Evolutionary conservation across 1,139 yeast species (phyloP), one percentile per base, ranked within the genome.

Genomic region (Casaregolazyma suthepensis): DNA sequence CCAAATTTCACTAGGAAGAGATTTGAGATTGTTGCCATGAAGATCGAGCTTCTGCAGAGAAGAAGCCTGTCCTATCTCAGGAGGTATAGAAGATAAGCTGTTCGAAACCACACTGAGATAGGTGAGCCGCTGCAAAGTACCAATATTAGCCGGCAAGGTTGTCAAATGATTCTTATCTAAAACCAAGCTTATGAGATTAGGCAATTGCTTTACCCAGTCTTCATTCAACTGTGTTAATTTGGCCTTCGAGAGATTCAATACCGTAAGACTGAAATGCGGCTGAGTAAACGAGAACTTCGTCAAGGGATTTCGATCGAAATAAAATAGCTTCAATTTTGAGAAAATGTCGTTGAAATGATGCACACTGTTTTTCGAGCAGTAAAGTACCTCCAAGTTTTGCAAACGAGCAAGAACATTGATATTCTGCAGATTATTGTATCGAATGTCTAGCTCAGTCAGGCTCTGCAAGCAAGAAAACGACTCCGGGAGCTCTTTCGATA

Each of bases 121-220:
- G 2, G 81, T 78, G 61, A 93, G 73, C 55, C 76, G 80, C 26
- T 74, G 71, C 61, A 93, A 75, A 2, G 71, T 65, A 1, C 86
- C 83, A 31, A 94, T 76, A 54, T 84, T 85, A 2, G 78, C 75
- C 0, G 99, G 97, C 23, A 93, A 70, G 22, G 81, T 77, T 3
- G 87, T 87, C 63, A 93, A 76, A 66, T 87, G 96, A 65, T 93
- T 93, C 62, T 85, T 83, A 68, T 89, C 95, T 58, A 93, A 71
- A 20, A 83, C 83, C 59, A 93, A 72, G 57, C 82, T 85, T 64
- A 88, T 96, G 52, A 90, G 74, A 57, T 81, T 80, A 0, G 86
- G 80, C 48, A 90, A 75, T 61, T 77, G 79, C 15, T 76, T 72
- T 46, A 89, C 75, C 59, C 89, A 81, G 35, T 80, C 81, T 2